Evolutionary conservation across 371 early-diverging fungal species (phyloP).

Genomic region (Cokeromyces recurvatus): DNA sequence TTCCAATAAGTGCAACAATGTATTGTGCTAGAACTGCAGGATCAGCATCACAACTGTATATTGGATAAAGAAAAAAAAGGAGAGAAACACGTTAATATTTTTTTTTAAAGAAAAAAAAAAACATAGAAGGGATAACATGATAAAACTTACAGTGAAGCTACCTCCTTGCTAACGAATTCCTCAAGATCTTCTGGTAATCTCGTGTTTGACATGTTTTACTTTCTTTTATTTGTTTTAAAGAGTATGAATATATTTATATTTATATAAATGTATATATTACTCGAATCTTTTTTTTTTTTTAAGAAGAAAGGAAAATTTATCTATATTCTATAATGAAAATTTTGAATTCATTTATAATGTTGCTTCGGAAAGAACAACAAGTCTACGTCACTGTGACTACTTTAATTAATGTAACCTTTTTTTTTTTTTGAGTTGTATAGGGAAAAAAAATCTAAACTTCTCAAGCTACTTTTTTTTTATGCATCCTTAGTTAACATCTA

Average conservation of each 20-base stretch:
- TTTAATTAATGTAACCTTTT: not conserved
- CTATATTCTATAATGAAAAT: not conserved
- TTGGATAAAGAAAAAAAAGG: not conserved
- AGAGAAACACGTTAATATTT: conserved; percentile 8
- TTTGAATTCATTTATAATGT: too few relatives aligned
- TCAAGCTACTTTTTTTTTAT: too few relatives aligned
- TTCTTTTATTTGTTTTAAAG: too few relatives aligned
- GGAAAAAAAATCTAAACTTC: too few relatives aligned
- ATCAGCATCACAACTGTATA: conserved; percentile 73
- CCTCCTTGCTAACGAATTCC: conserved; percentile 42
- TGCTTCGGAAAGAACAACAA: too few relatives aligned
- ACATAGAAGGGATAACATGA: not conserved
- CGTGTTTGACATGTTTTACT: conserved; percentile 6
- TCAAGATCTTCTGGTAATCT: conserved; percentile 33
- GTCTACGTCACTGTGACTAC: too few relatives aligned
- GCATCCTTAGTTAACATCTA: not conserved
- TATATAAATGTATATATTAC: too few relatives aligned
- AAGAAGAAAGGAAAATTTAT: too few relatives aligned
- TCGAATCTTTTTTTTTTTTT: too few relatives aligned
- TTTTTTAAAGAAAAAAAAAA: not conserved
- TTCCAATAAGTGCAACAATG: conserved; percentile 70
- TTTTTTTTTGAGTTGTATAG: not conserved
- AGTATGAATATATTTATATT: too few relatives aligned
- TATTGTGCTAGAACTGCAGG: conserved; percentile 76
- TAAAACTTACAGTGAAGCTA: conserved; percentile 47